Percentiles rank a stretch among this genome's conserved stretches.
These are phyloP conservation scores for Diphasiastrum complanatum DNA, from an alignment of 83 land plant species.

Conservation along the genomic window DNA sequence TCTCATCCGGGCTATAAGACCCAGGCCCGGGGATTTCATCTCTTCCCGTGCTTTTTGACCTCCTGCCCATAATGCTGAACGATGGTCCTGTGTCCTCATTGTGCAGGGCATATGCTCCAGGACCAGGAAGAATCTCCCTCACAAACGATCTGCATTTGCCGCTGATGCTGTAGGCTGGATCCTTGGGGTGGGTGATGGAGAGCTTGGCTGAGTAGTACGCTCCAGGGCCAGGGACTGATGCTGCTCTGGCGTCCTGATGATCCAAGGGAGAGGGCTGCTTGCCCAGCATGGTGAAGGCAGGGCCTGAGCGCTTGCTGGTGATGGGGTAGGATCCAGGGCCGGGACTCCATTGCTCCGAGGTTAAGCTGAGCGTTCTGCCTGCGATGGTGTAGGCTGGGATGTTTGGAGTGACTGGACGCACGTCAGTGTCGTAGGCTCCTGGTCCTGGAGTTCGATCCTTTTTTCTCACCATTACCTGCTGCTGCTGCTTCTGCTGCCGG, in stretches of 20 bases:
- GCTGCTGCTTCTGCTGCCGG: too few species aligned
- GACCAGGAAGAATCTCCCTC: conserved; percentile 1
- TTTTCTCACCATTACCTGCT: neutral
- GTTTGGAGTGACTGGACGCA: conserved; percentile 4
- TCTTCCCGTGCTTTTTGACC: neutral
- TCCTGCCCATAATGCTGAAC: neutral
- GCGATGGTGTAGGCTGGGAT: neutral
- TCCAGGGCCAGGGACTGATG: conserved; percentile 16
- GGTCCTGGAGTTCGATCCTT: conserved; percentile 7
- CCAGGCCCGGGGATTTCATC: conserved; percentile 16
- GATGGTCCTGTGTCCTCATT: neutral
- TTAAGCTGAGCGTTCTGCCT: neutral
- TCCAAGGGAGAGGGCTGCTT: too few species aligned
- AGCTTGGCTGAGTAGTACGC: conserved; percentile 9
- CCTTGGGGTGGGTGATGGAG: neutral
- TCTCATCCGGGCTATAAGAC: neutral
- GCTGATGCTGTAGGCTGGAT: conserved; percentile 8
- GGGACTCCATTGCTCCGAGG: neutral
- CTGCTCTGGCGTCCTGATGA: too few species aligned
- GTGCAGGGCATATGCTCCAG: neutral
- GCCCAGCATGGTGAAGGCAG: too few species aligned
- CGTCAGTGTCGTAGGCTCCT: conserved; percentile 9
- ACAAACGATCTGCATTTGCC: too few species aligned
- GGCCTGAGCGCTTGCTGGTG: too few species aligned
- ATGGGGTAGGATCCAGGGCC: conserved; percentile 9